Base-by-base conservation (phyloP, 306 rosid genomes). In the Quercus dentata region DNA sequence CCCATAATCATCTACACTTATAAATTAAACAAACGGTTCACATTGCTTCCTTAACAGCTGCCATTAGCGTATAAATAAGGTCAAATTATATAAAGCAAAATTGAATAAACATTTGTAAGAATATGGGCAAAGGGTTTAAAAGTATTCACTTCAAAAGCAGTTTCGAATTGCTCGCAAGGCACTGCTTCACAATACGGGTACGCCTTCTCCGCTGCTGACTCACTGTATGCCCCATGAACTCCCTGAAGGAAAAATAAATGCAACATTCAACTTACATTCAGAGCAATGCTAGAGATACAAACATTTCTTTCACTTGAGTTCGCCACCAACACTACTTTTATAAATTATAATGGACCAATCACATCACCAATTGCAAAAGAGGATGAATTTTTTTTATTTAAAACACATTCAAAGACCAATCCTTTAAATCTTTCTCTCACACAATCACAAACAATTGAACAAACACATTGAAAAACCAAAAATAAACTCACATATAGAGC, bases 131-230 rank as follows among this genome's bases (percentile, higher is more conserved):
- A 76, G 15, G 49, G 31, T 18, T 61, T 49, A 68, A 56, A 49
- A 76, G 54, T 52, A 12, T 62, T 83, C 59, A 95, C 99, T 71
- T 95, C 93, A 82, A 95, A 95, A 80, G 98, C 93, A 0, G 97
- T 85, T 28, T 95, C 98, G 75, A 95, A 95, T 81, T 93, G 94
- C 75, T 93, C 97, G 49, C 98, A 95, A 41, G 99, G 98, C 85
- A 95, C 97, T 17, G 99, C 92, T 87, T 95, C 94, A 18, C 99
- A 95, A 82, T 91, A 91, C 21, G 96, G 99, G 72, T 95, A 95
- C 6, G 99, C 99, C 86, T 95, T 93, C 71, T 84, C 90, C 0
- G 98, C 97, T 2, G 99, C 99, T 14, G 93, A 87, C 80, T 93
- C 99, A 58, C 99, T 91, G 69, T 91, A 93, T 75, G 99, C 98